Percentiles rank a stretch among this genome's conserved stretches.
Evolutionary conservation across 768 basidiomycete species (phyloP).

Genomic region (Leccinum disarticulatum): DNA sequence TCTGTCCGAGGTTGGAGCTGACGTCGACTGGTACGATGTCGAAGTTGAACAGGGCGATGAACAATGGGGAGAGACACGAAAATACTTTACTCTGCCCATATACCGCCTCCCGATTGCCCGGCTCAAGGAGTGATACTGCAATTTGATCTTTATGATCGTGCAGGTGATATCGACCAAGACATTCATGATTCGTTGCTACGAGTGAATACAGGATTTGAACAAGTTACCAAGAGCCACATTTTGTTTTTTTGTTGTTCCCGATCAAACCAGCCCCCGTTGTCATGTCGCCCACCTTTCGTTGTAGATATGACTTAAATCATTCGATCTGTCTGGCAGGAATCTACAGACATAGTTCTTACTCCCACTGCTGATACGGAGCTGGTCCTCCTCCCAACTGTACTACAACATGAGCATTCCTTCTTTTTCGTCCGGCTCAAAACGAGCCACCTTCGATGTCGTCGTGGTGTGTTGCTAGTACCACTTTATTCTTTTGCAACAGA

Average conservation of each 20-base stretch:
- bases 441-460: constrained; percentile 20
- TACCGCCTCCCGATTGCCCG: constrained; percentile 66
- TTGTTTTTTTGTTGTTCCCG: constrained; percentile 8
- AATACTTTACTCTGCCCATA: constrained; percentile 75
- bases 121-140: constrained; percentile 19
- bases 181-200: not conserved
- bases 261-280: constrained; percentile 8
- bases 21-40: constrained; percentile 80
- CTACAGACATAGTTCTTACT: not conserved
- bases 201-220: not conserved
- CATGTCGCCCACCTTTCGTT: constrained; percentile 14
- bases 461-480: constrained; percentile 20
- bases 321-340: not conserved
- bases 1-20: constrained; percentile 76
- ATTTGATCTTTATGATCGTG: not conserved
- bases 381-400: constrained; percentile 13
- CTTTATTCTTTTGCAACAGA: not conserved
- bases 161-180: not conserved
- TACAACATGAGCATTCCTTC: constrained; percentile 16
- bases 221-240: not conserved
- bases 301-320: not conserved
- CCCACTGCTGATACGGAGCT: constrained; percentile 15
- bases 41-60: constrained; percentile 58
- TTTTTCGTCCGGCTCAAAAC: constrained; percentile 12
- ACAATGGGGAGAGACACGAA: constrained; percentile 73